Base-by-base conservation (phyloP, 192 early-diverging fungal species). In the Dispira simplex region DNA sequence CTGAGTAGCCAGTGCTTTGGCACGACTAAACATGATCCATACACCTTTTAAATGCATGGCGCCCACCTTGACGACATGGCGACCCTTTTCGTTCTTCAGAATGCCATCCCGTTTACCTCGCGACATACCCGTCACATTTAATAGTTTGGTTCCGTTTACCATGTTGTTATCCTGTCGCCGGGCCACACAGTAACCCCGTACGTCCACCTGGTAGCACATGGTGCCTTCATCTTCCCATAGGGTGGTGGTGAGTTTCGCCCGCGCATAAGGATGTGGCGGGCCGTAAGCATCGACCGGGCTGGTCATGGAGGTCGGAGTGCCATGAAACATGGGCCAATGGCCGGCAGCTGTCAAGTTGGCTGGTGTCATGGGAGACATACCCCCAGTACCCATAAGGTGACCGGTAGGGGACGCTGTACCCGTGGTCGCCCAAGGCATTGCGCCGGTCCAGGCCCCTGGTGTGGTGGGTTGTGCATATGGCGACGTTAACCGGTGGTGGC, bases 21-120 rank as follows among this genome's bases (percentile, higher is more conserved):
- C 80, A 59, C 89, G 78, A 48, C 69, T 71, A 72, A 85, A 83
- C 12, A 83, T 80, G 64, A 88, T 88, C 89, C 89, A 91, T 60
- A 91, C 89, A 39, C 89, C 89, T 70, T 91, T 91, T 32, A 91
- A 72, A 64, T 88, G 85, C 88, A 91, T 90, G 4, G 89, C 83
- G 25, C 89, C 89, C 2, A 87, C 86, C 72, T 91, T 91, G 60
- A 91, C 87, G 8, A 91, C 89, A 8, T 84, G 81, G 52, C 89
- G 77, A 27, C 85, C 89, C 73, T 89, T 88, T 70, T 91, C 89
- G 68, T 90, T 89, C 69, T 91, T 91, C 44, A 91, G 75, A 54
- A 91, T 90, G 1, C 86, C 88, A 64, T 91, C 89, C 46, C 89
- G 75, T 69, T 89, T 89, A 55, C 89, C 89, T 26, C 89, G 84